These are phyloP conservation scores for Fusarium pseudonygamai DNA, from an alignment of 2,329 filamentous ascomycete species.

Conservation along the genomic window DNA sequence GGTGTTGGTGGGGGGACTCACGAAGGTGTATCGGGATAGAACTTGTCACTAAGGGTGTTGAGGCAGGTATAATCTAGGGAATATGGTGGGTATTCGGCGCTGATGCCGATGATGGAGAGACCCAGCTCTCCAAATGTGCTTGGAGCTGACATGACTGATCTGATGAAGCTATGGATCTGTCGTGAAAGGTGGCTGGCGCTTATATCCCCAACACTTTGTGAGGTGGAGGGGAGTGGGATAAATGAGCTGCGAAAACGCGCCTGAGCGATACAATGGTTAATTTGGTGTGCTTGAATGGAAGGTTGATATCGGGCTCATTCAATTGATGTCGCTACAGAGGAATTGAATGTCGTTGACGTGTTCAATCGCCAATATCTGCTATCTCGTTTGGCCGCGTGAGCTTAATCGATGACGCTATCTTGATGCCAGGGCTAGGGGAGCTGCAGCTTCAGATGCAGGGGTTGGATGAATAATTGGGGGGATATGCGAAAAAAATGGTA, in stretches of 20 bases:
- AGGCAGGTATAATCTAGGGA: conserved; percentile 60
- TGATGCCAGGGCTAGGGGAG: conserved; percentile 22
- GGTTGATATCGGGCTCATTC: background rate
- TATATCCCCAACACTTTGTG: conserved; percentile 31
- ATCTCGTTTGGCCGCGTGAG: conserved; percentile 11
- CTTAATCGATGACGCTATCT: conserved; percentile 38
- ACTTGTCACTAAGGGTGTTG: conserved; percentile 62
- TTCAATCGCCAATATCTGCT: conserved; percentile 9
- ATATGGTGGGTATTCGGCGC: conserved; percentile 68
- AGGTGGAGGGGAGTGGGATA: conserved; percentile 7
- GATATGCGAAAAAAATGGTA: background rate
- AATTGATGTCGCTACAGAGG: conserved; percentile 12
- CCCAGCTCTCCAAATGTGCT: conserved; percentile 60
- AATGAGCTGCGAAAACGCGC: background rate
- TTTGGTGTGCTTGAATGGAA: background rate
- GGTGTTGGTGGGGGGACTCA: conserved; percentile 48
- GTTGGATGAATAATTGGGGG: conserved; percentile 16
- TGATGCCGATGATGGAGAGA: conserved; percentile 69
- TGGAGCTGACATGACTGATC: conserved; percentile 52
- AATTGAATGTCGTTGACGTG: conserved; percentile 22
- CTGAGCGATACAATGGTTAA: background rate
- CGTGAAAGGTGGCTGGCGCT: conserved; percentile 1
- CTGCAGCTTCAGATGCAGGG: conserved; percentile 26
- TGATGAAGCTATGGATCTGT: conserved; percentile 4
- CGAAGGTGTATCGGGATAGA: conserved; percentile 69